Conservation (phyloP, 139 green algal species). For the Astrephomene gubernaculifera region DNA sequence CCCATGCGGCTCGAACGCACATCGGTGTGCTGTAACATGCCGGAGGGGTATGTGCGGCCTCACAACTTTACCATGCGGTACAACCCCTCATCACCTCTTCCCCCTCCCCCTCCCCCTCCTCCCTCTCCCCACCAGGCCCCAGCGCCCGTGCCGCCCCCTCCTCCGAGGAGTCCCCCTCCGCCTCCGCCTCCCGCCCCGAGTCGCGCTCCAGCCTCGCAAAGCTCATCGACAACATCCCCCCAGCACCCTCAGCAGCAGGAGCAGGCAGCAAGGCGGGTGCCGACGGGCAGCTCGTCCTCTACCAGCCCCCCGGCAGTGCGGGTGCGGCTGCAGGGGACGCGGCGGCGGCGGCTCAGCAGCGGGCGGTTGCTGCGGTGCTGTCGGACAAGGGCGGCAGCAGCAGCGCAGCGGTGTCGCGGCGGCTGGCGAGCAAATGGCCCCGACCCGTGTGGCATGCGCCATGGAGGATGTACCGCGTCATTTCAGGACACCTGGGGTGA, state of each 20-base stretch:
- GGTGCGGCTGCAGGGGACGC: neutral
- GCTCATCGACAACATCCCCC: conserved; percentile 80
- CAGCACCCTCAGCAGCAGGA: conserved; percentile 22
- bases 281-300: conserved; percentile 24
- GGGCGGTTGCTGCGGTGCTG: conserved; percentile 62
- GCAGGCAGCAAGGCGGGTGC: neutral
- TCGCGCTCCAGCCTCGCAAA: conserved; percentile 70
- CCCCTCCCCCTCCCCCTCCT: neutral
- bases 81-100: too few species aligned
- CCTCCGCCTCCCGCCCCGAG: conserved; percentile 40
- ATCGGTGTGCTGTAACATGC: too few species aligned
- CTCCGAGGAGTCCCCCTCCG: neutral
- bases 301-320: conserved; percentile 18
- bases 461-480: conserved; percentile 97
- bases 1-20: too few species aligned
- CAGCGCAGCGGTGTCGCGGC: conserved; percentile 80
- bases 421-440: conserved; percentile 93
- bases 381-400: conserved; percentile 60
- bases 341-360: conserved; percentile 45
- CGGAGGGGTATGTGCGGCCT: too few species aligned
- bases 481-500: conserved; percentile 96
- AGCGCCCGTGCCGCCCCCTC: neutral
- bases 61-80: too few species aligned
- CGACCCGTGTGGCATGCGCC: conserved; percentile 93
- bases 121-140: neutral